These are phyloP conservation scores for Drosera capensis DNA, from an alignment of 148 eudicot genomes.

Conservation along the genomic window DNA sequence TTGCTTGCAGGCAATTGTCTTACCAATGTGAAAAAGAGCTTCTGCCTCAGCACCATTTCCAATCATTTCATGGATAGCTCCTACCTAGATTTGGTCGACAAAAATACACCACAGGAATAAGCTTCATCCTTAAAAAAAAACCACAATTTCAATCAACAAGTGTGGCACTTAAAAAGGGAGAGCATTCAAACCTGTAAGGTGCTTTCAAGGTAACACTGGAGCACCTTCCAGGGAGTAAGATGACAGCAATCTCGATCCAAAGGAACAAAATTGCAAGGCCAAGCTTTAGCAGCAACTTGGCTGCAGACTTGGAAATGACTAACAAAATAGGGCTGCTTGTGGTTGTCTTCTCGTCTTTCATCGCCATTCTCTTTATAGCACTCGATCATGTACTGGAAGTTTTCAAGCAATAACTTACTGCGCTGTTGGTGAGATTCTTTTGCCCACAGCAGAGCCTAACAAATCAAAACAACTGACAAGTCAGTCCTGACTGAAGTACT, in stretches of 20 bases:
- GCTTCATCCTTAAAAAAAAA: too few species aligned
- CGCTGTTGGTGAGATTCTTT: slow-evolving; percentile 72
- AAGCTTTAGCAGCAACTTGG: slow-evolving; percentile 29
- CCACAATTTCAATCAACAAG: too few species aligned
- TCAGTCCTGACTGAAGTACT: too few species aligned
- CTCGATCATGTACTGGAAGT: slow-evolving; percentile 40
- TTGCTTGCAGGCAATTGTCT: slow-evolving; percentile 46
- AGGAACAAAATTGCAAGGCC: slow-evolving; percentile 18
- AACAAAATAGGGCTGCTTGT: slow-evolving; percentile 25
- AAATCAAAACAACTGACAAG: background rate
- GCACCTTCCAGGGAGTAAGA: slow-evolving; percentile 90
- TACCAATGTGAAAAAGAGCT: slow-evolving; percentile 56
- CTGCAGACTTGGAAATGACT: slow-evolving; percentile 23
- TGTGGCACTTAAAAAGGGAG: too few species aligned
- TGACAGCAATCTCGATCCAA: slow-evolving; percentile 28
- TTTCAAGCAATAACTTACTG: slow-evolving; percentile 49
- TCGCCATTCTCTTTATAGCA: slow-evolving; percentile 17
- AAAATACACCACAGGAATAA: background rate
- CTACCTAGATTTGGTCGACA: slow-evolving; percentile 25
- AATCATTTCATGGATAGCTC: slow-evolving; percentile 54
- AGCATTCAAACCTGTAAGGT: slow-evolving; percentile 50
- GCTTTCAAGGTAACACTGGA: slow-evolving; percentile 89
- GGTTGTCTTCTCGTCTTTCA: slow-evolving; percentile 24
- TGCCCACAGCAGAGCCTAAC: slow-evolving; percentile 69
- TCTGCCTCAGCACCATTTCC: slow-evolving; percentile 86